A percentile compares a stretch with the other conserved stretches of the same genome.
These are phyloP conservation scores for Lagenaria siceraria DNA, from an alignment of 306 rosid genomes.

Conservation along the genomic window DNA sequence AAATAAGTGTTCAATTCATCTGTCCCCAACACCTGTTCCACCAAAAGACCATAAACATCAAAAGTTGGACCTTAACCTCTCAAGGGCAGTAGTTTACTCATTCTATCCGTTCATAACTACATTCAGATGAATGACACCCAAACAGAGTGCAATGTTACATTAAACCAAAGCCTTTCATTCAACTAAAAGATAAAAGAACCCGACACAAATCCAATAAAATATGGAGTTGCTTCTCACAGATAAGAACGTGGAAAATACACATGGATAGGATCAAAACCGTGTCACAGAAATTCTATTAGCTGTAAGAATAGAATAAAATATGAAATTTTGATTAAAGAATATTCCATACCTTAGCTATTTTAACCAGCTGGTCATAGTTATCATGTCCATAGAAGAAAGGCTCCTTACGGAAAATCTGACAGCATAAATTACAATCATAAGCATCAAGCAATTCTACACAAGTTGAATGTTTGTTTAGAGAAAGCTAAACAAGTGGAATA, in stretches of 20 bases:
- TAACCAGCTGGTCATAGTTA: slow-evolving; percentile 45
- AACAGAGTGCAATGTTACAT: not conserved
- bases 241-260: not conserved
- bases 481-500: not conserved
- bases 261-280: not conserved
- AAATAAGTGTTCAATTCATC: slow-evolving; percentile 30
- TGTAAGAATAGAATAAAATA: not conserved
- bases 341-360: slow-evolving; percentile 29
- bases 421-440: slow-evolving; percentile 24
- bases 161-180: not conserved
- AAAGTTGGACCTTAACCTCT: slow-evolving; percentile 9
- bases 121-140: not conserved
- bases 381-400: slow-evolving; percentile 98
- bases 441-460: slow-evolving; percentile 13
- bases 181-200: not conserved
- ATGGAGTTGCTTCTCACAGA: not conserved
- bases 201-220: not conserved
- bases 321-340: slow-evolving; percentile 9
- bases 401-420: slow-evolving; percentile 62
- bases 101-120: not conserved
- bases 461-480: not conserved
- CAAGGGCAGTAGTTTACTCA: not conserved
- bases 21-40: slow-evolving; percentile 38
- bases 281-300: not conserved
- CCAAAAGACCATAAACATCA: slow-evolving; percentile 9